Evolutionary conservation across 2,329 filamentous ascomycete genomes (phyloP), one percentile per base, ranked within the genome.

Genomic region (Zymoseptoria crescenta): DNA sequence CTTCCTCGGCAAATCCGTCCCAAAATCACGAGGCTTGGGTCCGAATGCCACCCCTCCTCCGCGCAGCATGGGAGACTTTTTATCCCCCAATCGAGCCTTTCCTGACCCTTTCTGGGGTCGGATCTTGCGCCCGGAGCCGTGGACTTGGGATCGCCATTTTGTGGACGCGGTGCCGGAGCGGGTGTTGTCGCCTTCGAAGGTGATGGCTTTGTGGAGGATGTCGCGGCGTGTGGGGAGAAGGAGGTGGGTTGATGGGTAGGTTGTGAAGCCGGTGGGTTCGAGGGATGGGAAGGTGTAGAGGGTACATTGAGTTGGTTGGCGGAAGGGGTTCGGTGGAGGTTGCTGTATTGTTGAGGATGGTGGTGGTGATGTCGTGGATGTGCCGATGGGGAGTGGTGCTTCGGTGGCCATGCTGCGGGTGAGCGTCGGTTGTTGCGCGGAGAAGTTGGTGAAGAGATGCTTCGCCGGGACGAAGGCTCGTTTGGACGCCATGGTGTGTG

Each of bases 11-110:
- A 99, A 80, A 16, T 83, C 82, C 21, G 92, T 95, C 61, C 84
- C 84, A 72, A 99, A 99, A 77, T 97, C 91, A 73, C 94, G 83
- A 27, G 92, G 92, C 68, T 92, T 87, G 28, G 94, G 94, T n/a
- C 94, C 94, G 70, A 91, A 90, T 0, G 86, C 80, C 68, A 95
- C 93, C 75, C 91, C 93, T 75, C 94, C 94, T 64, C 94, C 94
- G 62, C 82, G 81, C 49, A 91, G 77, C 74, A 95, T 83, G 2
- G 94, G 94, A 52, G 86, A 91, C 75, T 96, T 91, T 72, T 82
- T 87, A 71, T 86, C 83, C 63, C 94, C 93, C 3, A 88, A 78
- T 73, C 94, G 91, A 55, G 94, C 91, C 45, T 73, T 75, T 59
- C 94, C 94, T 2, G 81, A 83, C 59, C 94, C 94, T 77, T 99